Base-by-base conservation (phyloP, 768 basidiomycete genomes). In the Termitomyces sp. region DNA sequence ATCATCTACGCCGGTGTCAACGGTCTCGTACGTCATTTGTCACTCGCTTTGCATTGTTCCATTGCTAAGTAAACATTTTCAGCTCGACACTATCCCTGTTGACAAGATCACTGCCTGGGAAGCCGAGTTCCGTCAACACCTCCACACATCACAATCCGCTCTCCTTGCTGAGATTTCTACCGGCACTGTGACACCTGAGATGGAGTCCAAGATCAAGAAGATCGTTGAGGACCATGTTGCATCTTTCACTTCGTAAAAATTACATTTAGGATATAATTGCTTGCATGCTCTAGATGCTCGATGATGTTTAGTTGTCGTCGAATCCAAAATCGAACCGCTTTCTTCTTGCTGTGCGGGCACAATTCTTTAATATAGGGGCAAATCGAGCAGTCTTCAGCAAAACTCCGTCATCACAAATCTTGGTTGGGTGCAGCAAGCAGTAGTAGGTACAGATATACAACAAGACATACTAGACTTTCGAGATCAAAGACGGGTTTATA, bases 1-100 rank as follows among this genome's bases (percentile, higher is more conserved):
- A 92, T 98, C 73, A 94, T 98, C 79, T 98, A 96, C 73, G 97
- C 96, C 63, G 96, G 96, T 86, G 97, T 99, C 66, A 95, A 98
- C 77, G 97, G 97, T 92, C 85, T 97, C 62, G 87, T 89, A 71
- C 64, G 88, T 81, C 17, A 14, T 5, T 35, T n/a, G 12, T 50
- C 19, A 40, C 33, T 15, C 1, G 41, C 11, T 56, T 30, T 14
- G 1, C 12, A n/a, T 1, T n/a, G 21, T 19, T 42, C n/a, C 30
- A 26, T 15, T 23, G 46, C 8, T 58, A 30, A 66, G 31, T 26
- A 35, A 8, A 10, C 21, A 40, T 44, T 23, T 46, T 1, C 57
- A 91, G 85, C 93, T 99, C 66, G 97, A 98, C 72, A 79, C 91
- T 30, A 91, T 99, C 74, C 89, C 94, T 45, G 94, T 97, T 53